Evolutionary conservation across 345 rosid species (phyloP), one percentile per base, ranked within the genome.

Genomic region (Cardiospermum halicacabum): DNA sequence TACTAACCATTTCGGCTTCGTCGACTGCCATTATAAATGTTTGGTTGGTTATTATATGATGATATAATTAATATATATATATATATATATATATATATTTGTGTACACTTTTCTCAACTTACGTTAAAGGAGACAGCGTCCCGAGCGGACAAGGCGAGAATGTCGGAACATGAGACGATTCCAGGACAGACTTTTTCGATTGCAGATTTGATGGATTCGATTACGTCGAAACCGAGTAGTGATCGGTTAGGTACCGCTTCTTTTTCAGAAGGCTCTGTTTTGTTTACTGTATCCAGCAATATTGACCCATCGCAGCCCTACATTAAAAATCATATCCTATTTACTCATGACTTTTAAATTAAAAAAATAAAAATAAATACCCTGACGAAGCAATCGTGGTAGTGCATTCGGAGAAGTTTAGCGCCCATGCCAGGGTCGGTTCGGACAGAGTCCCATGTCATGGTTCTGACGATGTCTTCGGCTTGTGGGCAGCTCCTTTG

Each of bases 261-360:
- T 58, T 86, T 89, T 81, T 86, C 90, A 11, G 77, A 50, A 11
- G n/a, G 37, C 50, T 18, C 6, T 0, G 59, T 60, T 27, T 53
- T 64, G 5, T 66, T 31, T 2, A 69, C 76, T 4, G 86, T 40
- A 64, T 78, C 84, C 70, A 81, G 53, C 58, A 81, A 64, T 40
- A 85, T 37, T 0, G 96, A 88, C 13, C 78, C 92, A 6, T 85
- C 89, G 6, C 96, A 88, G 15, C 96, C 89, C 87, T 85, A 16
- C 3, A 34, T 34, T 34, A 34, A 34, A 34, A 34, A n/a, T n/a
- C n/a, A n/a, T n/a, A n/a, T n/a, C n/a, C n/a, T n/a, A n/a, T n/a
- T n/a, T n/a, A n/a, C n/a, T n/a, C n/a, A n/a, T n/a, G n/a, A n/a
- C n/a, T n/a, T n/a, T n/a, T n/a, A n/a, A n/a, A n/a, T n/a, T n/a